Evolutionary conservation across 2,329 filamentous ascomycete species (phyloP), one percentile per base, ranked within the genome.

Genomic region (Penicillium occitanis): DNA sequence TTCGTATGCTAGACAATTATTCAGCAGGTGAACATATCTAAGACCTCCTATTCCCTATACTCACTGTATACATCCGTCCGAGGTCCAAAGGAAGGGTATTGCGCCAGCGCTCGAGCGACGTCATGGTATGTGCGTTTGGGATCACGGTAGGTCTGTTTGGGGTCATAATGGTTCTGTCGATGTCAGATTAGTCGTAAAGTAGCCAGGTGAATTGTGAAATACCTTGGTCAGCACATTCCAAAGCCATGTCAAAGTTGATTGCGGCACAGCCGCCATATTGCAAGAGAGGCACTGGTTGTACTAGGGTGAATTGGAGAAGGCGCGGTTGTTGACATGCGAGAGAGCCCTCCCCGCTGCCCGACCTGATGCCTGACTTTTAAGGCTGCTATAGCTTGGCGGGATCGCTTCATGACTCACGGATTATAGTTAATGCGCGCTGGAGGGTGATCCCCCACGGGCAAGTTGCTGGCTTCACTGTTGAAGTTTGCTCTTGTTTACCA

Each of bases 61-160:
- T 73, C 85, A 96, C 93, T 98, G 80, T 98, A 96, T 61, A 98
- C 93, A 78, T 98, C 93, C 68, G 95, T 99, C 71, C 91, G 88
- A 30, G 93, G 92, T 8, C 90, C 86, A 25, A 99, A 84, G 1
- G 91, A 90, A 7, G 92, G 88, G 75, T 93, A 92, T 71, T 90
- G 87, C 37, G 91, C 86, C 63, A 99, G 87, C 33, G 89, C 87
- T 75, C 92, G 90, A 69, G 91, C 93, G 71, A 96, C 89, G 79
- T 98, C 93, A 76, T 91, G 91, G 81, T 98, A 98, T 63, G 93
- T 92, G 68, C 93, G 90, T 75, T 94, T 96, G 67, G 96, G 90
- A 81, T 98, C 92, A 77, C 89, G 88, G 77, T 99, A 98, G 86
- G 96, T 92, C 91, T 98, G 78, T 59, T 74, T 74, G 65, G 75